Evolutionary conservation across 2,329 filamentous ascomycete genomes (phyloP), one percentile per base, ranked within the genome.

Genomic region (Paracoccidioides brasiliensis): DNA sequence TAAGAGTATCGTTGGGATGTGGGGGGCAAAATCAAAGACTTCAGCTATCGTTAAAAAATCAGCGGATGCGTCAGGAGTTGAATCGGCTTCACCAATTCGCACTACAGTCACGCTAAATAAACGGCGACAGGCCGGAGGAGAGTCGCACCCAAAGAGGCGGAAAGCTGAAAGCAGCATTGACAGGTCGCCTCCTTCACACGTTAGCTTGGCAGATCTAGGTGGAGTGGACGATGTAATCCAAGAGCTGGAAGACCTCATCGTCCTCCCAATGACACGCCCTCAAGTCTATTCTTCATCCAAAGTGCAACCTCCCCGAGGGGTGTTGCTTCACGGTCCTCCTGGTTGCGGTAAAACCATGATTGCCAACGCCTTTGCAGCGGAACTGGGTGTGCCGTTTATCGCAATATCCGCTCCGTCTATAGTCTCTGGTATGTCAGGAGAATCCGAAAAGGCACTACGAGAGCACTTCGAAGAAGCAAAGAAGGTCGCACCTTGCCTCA

Each of bases 391-490:
- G 2, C 84, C 88, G 0, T 91, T 90, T 64, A 85, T 94, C 57
- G 80, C 88, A 1, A 83, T 93, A n/a, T 85, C 87, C 0, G 88
- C 86, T 0, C 87, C 88, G 0, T 87, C 86, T 0, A 80, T 94
- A 38, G 84, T 94, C 0, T 88, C 86, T 14, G 88, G 88, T 22
- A 93, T 91, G 83, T 93, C 87, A 38, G 88, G 88, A 63, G 89
- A 93, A 66, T 91, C 87, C 0, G 88, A 95, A 69, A 90, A 90
- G 73, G 88, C 89, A 58, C 81, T 95, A 33, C 78, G 88, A 40
- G 87, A 91, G 61, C 78, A 89, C 50, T 94, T 94, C 58, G 90
- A 97, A 10, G 88, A 93, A 65, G 93, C 93, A 0, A 88, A 88
- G 67, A 80, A 82, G 55, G 78, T 90, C 41, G 90, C 91, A 0